Evolutionary conservation across 1,139 yeast species (phyloP), one percentile per base, ranked within the genome.

Genomic region (Diutina catenulata): DNA sequence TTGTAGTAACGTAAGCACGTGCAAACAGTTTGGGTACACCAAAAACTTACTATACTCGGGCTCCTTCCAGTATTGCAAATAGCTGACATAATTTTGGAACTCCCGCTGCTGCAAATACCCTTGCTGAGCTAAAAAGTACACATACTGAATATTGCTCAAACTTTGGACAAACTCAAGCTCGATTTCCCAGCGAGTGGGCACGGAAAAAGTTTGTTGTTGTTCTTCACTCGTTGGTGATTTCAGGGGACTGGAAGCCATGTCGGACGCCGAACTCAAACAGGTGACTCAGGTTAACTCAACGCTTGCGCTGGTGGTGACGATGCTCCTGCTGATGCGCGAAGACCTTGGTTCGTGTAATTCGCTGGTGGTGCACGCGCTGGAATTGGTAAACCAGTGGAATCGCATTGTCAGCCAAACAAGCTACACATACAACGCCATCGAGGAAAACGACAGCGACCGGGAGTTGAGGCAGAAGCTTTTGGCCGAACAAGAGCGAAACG

Each of bases 101-200:
- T 67, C 67, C 16, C 65, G 70, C 47, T 75, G 77, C 38, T 74
- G 74, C 29, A 82, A 61, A 47, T 75, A 76, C 43, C 77, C 78
- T 46, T 74, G 77, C 53, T 82, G 93, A 0, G 93, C 93, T 33
- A 82, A 60, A 48, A 73, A 80, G 49, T 78, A 76, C 42, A 83
- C 62, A 48, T 83, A 82, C 54, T 76, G 87, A 33, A 84, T 77
- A 52, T 82, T 83, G 15, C 88, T 75, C 37, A 82, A 63, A n/a
- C 88, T 76, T 55, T 82, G 94, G 5, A 82, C 84, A 55, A 82
- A 83, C 60, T 81, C 94, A 25, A 81, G 65, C 50, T 81, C 94
- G 25, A 81, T 74, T 49, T 82, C 94, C 83, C 88, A 82, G 46
- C 93, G 56, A 9, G 81, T 72, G 11, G 93, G 91, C 21, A 79